Evolutionary conservation across 805 yeast species (phyloP), one percentile per base, ranked within the genome.

Genomic region (Lipomyces sp.): DNA sequence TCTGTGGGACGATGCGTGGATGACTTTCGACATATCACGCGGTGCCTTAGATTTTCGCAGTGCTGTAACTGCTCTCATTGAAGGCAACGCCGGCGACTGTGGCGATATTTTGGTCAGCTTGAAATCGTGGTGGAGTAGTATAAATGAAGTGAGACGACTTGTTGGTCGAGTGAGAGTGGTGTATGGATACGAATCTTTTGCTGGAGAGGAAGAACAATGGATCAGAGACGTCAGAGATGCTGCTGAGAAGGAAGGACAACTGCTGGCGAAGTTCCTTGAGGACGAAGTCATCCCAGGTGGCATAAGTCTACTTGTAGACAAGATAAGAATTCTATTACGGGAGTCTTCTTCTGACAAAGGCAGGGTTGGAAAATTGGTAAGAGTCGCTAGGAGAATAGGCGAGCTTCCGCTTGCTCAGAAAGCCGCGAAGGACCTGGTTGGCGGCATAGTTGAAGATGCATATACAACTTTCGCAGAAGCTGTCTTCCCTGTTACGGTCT

Each of bases 1-100:
- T 55, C 48, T 67, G 29, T 67, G 71, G 71, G 67, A 65, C 35
- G 71, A 67, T 24, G 53, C 42, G 13, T 67, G 71, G 71, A 60
- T 65, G 59, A 34, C 32, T 4, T 39, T 66, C 15, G 69, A 67
- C 53, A 65, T 67, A 29, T 65, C 71, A 7, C 60, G 45, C 10
- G 71, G 71, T 18, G 71, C 70, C 5, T 15, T 55, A 10, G 61
- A 61, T 11, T 67, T 67, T 56, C 66, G 64, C 29, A 35, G 30
- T 4, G 60, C 66, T n/a, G 58, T 67, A 8, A 53, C 70, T 8
- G 57, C 60, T 3, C 13, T 65, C 10, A 32, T 65, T 15, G 50
- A 37, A 15, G 69, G 71, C 5, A 62, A 51, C 24, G 50, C 50
- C 3, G 24, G 60, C 2, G n/a, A 24, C 10, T 53, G 57, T 30